Percentiles rank a stretch among this genome's conserved stretches.
These are phyloP conservation scores for Globisporangium heterothallicum DNA, from an alignment of 352 stramenopile genomes.

Conservation along the genomic window DNA sequence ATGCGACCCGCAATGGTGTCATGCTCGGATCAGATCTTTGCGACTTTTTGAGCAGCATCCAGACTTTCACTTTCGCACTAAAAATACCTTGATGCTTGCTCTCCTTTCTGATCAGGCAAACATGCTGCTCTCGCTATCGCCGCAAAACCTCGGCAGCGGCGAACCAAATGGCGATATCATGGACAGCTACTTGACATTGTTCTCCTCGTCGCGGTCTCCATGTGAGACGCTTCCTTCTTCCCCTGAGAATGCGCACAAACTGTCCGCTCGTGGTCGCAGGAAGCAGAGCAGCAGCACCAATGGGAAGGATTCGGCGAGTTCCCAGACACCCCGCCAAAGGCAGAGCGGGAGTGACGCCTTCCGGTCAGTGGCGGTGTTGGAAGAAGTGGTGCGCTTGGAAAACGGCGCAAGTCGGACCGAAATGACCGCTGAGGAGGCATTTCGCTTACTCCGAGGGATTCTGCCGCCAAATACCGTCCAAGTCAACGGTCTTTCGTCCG, in stretches of 20 bases:
- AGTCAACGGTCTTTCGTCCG: not conserved
- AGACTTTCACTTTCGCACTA: not conserved
- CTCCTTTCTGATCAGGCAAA: not conserved
- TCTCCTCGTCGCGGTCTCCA: not conserved
- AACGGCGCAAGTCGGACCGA: conserved; percentile 9
- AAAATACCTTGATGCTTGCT: not conserved
- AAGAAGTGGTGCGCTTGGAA: conserved; percentile 28
- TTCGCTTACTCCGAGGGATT: conserved; percentile 20
- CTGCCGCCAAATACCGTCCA: not conserved
- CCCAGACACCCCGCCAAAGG: not conserved
- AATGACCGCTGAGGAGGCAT: conserved; percentile 27
- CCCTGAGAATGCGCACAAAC: conserved; percentile 18
- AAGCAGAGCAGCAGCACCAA: conserved; percentile 1
- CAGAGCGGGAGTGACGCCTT: conserved; percentile 14
- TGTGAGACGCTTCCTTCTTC: not conserved
- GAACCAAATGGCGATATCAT: conserved; percentile 7
- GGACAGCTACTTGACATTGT: conserved; percentile 2
- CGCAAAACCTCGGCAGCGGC: too few species aligned
- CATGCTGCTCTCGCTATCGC: not conserved
- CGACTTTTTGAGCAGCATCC: too few species aligned
- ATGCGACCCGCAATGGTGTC: too few species aligned
- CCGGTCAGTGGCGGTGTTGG: conserved; percentile 24
- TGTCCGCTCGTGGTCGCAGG: conserved; percentile 19
- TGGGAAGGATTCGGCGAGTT: not conserved
- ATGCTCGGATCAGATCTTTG: not conserved